These are phyloP conservation scores for Tylopilus felleus DNA, from an alignment of 768 basidiomycete genomes.

Conservation along the genomic window DNA sequence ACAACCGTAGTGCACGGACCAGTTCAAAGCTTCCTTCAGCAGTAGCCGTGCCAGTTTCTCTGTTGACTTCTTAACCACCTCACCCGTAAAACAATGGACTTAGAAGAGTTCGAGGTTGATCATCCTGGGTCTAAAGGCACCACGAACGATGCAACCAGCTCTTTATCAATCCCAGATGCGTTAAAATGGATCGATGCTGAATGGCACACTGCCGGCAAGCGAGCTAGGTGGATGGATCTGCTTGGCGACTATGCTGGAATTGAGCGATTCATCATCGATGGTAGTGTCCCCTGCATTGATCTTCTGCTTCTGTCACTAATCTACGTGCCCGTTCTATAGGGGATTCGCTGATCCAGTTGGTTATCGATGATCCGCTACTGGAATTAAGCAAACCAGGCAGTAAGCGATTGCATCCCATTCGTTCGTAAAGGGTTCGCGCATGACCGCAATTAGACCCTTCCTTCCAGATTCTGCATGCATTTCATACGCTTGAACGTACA, in stretches of 20 bases:
- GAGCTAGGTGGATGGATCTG: slow-evolving; percentile 62
- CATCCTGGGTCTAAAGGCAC: not conserved
- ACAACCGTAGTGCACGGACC: slow-evolving; percentile 19
- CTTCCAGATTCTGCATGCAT: slow-evolving; percentile 65
- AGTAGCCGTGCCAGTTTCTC: not conserved
- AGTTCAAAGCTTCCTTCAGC: not conserved
- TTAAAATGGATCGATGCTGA: slow-evolving; percentile 31
- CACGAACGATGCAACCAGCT: not conserved
- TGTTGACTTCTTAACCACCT: not conserved
- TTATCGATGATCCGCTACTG: slow-evolving; percentile 60
- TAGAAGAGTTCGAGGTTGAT: slow-evolving; percentile 36
- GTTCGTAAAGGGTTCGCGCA: not conserved
- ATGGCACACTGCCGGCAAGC: slow-evolving; percentile 41
- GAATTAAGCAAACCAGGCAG: slow-evolving; percentile 49
- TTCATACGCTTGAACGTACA: slow-evolving; percentile 49
- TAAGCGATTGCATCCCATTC: slow-evolving; percentile 19
- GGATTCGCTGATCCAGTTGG: slow-evolving; percentile 55
- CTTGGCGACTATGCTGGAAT: slow-evolving; percentile 67
- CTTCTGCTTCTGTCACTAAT: not conserved
- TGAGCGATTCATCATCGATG: slow-evolving; percentile 65
- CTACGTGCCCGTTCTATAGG: slow-evolving; percentile 35
- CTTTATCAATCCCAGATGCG: slow-evolving; percentile 20
- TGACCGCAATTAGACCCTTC: slow-evolving; percentile 38
- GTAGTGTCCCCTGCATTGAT: slow-evolving; percentile 29
- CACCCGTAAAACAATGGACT: slow-evolving; percentile 33